Evolutionary conservation across 306 rosid species (phyloP).

Genomic region (Cyclanthera cordifolia): DNA sequence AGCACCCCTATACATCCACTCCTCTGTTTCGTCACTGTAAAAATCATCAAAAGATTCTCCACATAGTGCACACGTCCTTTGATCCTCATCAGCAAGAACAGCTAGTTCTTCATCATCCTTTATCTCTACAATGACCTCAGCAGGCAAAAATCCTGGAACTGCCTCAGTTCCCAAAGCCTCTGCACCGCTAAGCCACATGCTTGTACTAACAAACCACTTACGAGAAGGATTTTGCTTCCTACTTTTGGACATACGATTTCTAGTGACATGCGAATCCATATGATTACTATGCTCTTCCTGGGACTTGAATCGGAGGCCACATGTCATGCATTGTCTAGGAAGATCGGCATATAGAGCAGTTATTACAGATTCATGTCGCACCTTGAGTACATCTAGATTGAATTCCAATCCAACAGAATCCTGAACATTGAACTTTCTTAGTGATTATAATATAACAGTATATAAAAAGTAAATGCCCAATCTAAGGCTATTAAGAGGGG

Average conservation of each 20-base stretch:
- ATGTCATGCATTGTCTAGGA: conserved; percentile 90
- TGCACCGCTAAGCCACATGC: conserved; percentile 96
- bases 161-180: conserved; percentile 90
- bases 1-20: conserved; percentile 96
- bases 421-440: conserved; percentile 27
- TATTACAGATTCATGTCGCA: conserved; percentile 72
- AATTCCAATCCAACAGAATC: conserved; percentile 79
- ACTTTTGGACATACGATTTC: conserved; percentile 82
- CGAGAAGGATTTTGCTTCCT: conserved; percentile 91
- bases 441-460: conserved; percentile 13
- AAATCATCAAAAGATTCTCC: conserved; percentile 91
- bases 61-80: conserved; percentile 72
- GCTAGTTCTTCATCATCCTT: conserved; percentile 81
- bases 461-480: conserved; percentile 11
- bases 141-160: conserved; percentile 74
- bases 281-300: conserved; percentile 92
- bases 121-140: conserved; percentile 54
- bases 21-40: conserved; percentile 89
- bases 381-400: conserved; percentile 62
- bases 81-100: conserved; percentile 91
- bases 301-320: conserved; percentile 82
- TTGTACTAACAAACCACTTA: conserved; percentile 86
- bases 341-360: conserved; percentile 65
- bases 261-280: conserved; percentile 99
- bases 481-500: neutral